Evolutionary conservation across 2,329 filamentous ascomycete genomes (phyloP).

Genomic region (Aspergillus sp.): DNA sequence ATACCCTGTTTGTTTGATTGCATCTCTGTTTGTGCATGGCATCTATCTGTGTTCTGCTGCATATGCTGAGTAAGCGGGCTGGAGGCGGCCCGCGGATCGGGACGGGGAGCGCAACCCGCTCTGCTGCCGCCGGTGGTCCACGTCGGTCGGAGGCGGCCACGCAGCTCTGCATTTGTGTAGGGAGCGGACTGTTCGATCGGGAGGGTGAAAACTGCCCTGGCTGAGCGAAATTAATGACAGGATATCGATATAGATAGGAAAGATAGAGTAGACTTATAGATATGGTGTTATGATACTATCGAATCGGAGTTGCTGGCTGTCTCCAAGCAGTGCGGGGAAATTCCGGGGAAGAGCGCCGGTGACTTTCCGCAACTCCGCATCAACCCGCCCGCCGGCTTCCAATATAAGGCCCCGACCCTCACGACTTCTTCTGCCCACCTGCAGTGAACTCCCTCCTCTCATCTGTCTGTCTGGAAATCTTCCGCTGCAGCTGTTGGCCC

Average conservation of each 20-base stretch:
- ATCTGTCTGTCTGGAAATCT: too few relatives aligned
- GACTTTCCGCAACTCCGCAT: constrained; percentile 21
- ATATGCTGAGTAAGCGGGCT: constrained; percentile 1
- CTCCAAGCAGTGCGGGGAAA: constrained; percentile 12
- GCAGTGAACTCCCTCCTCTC: too few relatives aligned
- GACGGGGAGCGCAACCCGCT: constrained; percentile 15
- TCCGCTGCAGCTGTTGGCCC: too few relatives aligned
- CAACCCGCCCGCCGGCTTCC: constrained; percentile 7
- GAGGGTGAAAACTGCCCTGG: too few relatives aligned
- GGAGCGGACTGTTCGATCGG: not conserved
- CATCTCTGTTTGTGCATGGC: too few relatives aligned
- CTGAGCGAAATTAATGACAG: too few relatives aligned
- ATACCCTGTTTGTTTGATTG: too few relatives aligned
- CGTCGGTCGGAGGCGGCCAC: constrained; percentile 10
- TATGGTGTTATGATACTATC: too few relatives aligned
- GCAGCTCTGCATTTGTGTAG: constrained; percentile 1
- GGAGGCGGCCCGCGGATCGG: constrained; percentile 21
- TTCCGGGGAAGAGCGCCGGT: constrained; percentile 17
- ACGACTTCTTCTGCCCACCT: too few relatives aligned
- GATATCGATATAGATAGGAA: not conserved
- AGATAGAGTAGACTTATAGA: not conserved
- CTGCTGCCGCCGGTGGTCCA: constrained; percentile 14
- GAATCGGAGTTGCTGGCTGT: too few relatives aligned
- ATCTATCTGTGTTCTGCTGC: not conserved
- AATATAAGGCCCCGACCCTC: not conserved